phyloP scores from a whole-genome alignment of 139 green algal species.

The Picochlorum sp. region DNA sequence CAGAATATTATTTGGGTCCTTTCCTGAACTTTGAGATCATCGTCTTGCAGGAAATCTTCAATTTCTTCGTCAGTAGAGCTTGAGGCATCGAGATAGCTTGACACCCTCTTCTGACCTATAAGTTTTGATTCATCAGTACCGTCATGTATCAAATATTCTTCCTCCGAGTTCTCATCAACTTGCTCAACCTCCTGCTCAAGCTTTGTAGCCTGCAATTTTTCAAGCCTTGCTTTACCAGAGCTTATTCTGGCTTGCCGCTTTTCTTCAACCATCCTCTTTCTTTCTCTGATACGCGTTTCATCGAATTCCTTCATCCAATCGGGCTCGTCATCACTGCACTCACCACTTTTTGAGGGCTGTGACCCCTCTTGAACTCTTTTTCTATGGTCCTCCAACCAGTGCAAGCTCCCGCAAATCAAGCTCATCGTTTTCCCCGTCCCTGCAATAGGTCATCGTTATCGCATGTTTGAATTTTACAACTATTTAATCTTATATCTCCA shows the following conservation, averaged over 20 bases:
- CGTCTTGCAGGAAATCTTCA: neutral
- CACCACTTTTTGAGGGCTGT: neutral
- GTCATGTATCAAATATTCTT: conserved; percentile 16
- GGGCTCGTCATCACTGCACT: conserved; percentile 23
- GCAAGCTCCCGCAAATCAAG: conserved; percentile 73
- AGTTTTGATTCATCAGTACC: neutral
- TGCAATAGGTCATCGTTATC: neutral
- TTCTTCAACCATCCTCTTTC: conserved; percentile 1
- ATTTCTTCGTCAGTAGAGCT: neutral
- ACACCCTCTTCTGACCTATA: neutral
- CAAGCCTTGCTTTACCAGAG: neutral
- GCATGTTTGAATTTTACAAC: conserved; percentile 14
- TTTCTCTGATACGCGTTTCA: neutral
- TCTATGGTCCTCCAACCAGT: conserved; percentile 59
- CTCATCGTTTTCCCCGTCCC: conserved; percentile 89
- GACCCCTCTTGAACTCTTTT: neutral
- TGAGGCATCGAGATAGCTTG: neutral
- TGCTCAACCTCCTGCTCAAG: neutral
- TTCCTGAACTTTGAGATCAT: neutral
- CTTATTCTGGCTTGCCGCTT: neutral
- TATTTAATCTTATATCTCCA: conserved; percentile 9
- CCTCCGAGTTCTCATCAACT: neutral
- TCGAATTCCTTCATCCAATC: conserved; percentile 46
- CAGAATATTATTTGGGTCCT: conserved; percentile 81
- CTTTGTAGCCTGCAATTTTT: neutral